Conservation (phyloP, 495 filamentous ascomycete species). For the Chaetomium tenue region DNA sequence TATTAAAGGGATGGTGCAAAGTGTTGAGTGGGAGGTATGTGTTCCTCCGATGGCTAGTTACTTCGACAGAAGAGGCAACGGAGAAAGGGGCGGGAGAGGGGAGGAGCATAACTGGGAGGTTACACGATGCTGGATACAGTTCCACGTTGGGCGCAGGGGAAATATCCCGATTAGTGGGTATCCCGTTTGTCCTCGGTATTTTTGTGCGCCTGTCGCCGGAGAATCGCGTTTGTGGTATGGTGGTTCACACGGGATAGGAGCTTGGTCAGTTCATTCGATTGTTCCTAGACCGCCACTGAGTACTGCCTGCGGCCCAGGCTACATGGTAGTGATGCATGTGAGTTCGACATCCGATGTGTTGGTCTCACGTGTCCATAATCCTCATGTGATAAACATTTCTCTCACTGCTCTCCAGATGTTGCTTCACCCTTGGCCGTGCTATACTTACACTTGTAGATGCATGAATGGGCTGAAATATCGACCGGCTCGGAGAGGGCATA, state of each 20-base stretch:
- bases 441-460: no score
- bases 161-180: conserved; percentile 13
- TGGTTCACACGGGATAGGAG: background rate
- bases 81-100: background rate
- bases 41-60: background rate
- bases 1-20: background rate
- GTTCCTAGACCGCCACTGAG: background rate
- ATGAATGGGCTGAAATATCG: no score
- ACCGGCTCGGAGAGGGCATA: no score
- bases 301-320: no score
- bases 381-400: no score
- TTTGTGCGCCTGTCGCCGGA: background rate
- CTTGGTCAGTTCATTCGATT: no score
- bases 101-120: background rate
- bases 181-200: background rate
- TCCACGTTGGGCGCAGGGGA: background rate
- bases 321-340: no score
- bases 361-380: no score
- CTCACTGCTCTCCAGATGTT: no score
- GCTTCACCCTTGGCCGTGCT: no score
- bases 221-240: background rate
- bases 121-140: background rate
- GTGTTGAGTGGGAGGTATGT: no score
- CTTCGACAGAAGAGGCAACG: background rate
- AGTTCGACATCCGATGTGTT: no score